Conservation (phyloP, 2,329 filamentous ascomycete genomes). For the Claviceps capensis region DNA sequence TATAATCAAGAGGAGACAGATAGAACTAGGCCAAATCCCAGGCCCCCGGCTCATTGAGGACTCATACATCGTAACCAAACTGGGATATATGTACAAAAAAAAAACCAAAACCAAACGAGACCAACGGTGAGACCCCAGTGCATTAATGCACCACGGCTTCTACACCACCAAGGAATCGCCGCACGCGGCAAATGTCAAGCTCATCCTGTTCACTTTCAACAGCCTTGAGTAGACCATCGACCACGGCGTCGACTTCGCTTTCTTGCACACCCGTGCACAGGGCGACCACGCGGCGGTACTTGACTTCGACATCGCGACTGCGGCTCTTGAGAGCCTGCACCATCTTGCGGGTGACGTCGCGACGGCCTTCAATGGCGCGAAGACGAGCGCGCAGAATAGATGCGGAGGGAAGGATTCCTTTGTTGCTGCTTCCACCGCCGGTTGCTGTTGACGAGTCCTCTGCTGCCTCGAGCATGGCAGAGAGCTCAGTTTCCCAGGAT, state of each 20-base stretch:
- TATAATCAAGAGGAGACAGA: no score
- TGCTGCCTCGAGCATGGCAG: conserved; percentile 30
- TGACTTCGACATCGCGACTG: conserved; percentile 71
- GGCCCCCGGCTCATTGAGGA: no score
- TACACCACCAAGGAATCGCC: conserved; percentile 67
- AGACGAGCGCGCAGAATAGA: conserved; percentile 53
- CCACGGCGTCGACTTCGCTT: conserved; percentile 62
- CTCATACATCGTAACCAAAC: no score
- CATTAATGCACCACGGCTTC: conserved; percentile 42
- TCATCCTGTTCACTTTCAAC: conserved; percentile 77
- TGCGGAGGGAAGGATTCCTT: conserved; percentile 40
- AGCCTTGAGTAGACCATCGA: conserved; percentile 69
- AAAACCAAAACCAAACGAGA: no score
- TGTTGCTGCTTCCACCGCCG: conserved; percentile 22
- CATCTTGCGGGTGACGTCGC: conserved; percentile 51
- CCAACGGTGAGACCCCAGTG: no score
- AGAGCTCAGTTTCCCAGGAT: conserved; percentile 41
- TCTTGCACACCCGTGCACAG: conserved; percentile 74
- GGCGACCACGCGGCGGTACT: conserved; percentile 78
- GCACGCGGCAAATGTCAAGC: conserved; percentile 61
- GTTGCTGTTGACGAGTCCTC: conserved; percentile 19
- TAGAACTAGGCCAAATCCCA: no score
- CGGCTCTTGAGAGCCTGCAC: conserved; percentile 61
- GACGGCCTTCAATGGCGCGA: conserved; percentile 56
- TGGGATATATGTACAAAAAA: no score